Base-by-base conservation (phyloP, 2,329 filamentous ascomycete genomes). In the Fusarium tanahbumbuense region DNA sequence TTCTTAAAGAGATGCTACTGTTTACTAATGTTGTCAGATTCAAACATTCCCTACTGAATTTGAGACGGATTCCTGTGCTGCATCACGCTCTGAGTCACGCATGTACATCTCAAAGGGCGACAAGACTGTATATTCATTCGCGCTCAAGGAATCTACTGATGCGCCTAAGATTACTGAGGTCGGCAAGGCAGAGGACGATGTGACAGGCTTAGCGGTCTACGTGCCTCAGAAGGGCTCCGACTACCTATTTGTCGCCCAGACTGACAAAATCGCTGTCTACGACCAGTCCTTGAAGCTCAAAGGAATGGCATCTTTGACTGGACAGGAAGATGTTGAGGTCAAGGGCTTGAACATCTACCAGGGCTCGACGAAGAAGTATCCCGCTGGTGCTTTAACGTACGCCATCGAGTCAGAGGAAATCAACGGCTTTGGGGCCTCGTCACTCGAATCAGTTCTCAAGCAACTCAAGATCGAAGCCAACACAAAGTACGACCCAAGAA, bases 121-220 rank as follows among this genome's bases (percentile, higher is more conserved):
- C 56, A 73, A 78, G 10, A 68, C 61, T 1, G 64, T 84, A 6
- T 84, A 83, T 61, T 47, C 63, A 1, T 83, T 86, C 47, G 44
- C 75, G 2, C 79, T 83, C 1, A 70, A 73, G 0, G 83, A 86
- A 62, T 80, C 80, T 1, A 83, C 78, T 0, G 48, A 68, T 3
- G 48, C 73, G 2, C 82, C 83, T 0, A 64, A 78, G 27, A 77
- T 85, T 37, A 71, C 69, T 8, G 72, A 76, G 9, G 30, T 82
- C 6, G 81, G 82, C 30, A 73, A 82, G 60, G 76, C 76, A 4
- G 76, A 64, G 1, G 75, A 79, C 18, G 80, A 80, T 9, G 75
- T 84, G 9, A 83, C 81, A 1, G 82, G 83, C 0, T 65, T 86
- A 6, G 79, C 80, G 13, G 70, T 80, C 6, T 86, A 86, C 54